phyloP scores from a whole-genome alignment of 495 filamentous ascomycete species.

The Xylaria flabelliformis region DNA sequence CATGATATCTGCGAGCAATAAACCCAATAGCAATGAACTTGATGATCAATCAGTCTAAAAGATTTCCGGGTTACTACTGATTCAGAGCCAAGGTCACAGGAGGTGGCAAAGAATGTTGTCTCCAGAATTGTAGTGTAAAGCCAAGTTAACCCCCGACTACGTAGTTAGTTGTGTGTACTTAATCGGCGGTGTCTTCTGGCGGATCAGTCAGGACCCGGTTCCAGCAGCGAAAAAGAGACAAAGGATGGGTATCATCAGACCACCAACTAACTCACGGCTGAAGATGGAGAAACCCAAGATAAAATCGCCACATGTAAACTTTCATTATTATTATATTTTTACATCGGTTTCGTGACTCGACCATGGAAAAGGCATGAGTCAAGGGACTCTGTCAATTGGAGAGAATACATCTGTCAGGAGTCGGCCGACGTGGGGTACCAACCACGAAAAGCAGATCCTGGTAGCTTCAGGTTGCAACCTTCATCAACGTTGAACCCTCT shows the following conservation, averaged over 20 bases:
- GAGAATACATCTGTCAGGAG: neutral
- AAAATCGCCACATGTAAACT: neutral
- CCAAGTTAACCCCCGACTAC: neutral
- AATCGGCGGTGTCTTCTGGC: slow-evolving; percentile 3
- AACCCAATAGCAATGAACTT: no score
- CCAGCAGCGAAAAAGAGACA: neutral
- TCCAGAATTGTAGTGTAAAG: neutral
- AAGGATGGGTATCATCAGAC: neutral
- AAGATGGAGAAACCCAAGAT: neutral
- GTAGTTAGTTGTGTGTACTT: neutral
- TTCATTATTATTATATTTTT: neutral
- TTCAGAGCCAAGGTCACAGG: slow-evolving; percentile 1
- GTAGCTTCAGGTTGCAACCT: neutral
- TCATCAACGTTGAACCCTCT: neutral
- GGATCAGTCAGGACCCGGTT: slow-evolving; percentile 5
- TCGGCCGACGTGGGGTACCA: neutral
- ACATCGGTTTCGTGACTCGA: neutral
- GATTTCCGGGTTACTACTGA: neutral
- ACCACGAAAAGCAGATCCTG: neutral
- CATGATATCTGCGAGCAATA: neutral
- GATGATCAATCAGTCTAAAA: neutral
- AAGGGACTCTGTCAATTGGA: neutral
- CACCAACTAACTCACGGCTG: neutral
- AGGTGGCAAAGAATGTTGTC: slow-evolving; percentile 1
- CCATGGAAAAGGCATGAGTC: neutral